These are phyloP conservation scores for Anastatica hierochuntica DNA, from an alignment of 345 rosid species.

Conservation along the genomic window DNA sequence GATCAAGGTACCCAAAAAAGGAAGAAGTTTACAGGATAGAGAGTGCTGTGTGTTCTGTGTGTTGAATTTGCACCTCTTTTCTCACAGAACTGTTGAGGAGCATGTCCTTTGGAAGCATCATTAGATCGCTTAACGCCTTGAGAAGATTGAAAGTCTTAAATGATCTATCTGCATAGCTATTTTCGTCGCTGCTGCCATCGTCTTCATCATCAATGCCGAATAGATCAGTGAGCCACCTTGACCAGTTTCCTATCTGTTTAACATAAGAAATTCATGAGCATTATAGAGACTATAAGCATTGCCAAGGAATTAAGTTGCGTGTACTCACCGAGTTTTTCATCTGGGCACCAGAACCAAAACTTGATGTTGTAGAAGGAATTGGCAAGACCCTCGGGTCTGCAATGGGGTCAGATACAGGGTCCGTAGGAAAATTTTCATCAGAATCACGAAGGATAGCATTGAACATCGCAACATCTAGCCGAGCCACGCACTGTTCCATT, in stretches of 20 bases:
- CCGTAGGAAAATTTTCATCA: constrained; percentile 73
- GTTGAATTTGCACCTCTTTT: constrained; percentile 55
- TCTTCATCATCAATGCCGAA: constrained; percentile 72
- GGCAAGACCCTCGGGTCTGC: constrained; percentile 74
- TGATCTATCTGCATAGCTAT: constrained; percentile 35
- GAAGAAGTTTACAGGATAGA: background rate
- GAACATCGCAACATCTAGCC: constrained; percentile 95
- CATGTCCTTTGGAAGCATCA: constrained; percentile 99
- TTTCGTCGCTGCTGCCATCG: constrained; percentile 29
- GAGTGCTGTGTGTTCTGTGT: background rate
- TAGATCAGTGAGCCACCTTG: constrained; percentile 82
- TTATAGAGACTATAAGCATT: background rate
- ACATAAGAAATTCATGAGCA: constrained; percentile 11
- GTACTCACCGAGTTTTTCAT: constrained; percentile 61
- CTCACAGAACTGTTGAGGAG: constrained; percentile 54
- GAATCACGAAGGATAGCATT: constrained; percentile 95
- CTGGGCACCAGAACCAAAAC: constrained; percentile 90
- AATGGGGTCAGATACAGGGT: constrained; percentile 91
- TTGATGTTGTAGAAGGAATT: constrained; percentile 61
- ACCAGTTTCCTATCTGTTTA: constrained; percentile 89
- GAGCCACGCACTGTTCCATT: constrained; percentile 91
- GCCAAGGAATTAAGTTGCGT: background rate
- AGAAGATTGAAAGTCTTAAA: constrained; percentile 76
- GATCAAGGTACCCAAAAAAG: background rate
- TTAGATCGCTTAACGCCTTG: constrained; percentile 83